These are phyloP conservation scores for Farysia itapuensis DNA, from an alignment of 1,284 basidiomycete species.

Conservation along the genomic window DNA sequence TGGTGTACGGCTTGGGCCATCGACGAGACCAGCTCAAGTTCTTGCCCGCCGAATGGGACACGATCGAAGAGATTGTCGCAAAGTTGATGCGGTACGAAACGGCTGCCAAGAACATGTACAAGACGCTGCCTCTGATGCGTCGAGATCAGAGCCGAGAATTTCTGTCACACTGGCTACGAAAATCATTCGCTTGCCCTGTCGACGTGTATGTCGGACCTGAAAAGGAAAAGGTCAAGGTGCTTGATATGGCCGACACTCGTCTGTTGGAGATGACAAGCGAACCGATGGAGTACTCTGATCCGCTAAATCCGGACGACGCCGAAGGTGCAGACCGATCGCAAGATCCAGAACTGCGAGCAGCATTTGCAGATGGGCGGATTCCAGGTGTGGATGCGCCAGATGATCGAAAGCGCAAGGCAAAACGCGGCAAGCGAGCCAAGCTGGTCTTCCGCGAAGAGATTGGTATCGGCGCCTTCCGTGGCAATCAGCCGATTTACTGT, in stretches of 20 bases:
- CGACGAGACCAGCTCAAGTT: slow-evolving; percentile 34
- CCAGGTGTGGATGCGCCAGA: slow-evolving; percentile 11
- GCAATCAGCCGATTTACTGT: slow-evolving; percentile 50
- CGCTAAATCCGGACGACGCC: too few relatives aligned
- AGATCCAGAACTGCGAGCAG: background rate
- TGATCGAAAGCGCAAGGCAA: slow-evolving; percentile 36
- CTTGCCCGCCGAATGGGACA: slow-evolving; percentile 36
- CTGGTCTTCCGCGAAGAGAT: slow-evolving; percentile 56
- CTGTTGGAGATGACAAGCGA: slow-evolving; percentile 9
- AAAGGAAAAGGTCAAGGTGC: slow-evolving; percentile 36
- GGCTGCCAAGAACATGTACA: slow-evolving; percentile 39
- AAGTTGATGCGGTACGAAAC: slow-evolving; percentile 34
- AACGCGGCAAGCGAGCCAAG: slow-evolving; percentile 56
- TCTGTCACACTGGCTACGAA: slow-evolving; percentile 35
- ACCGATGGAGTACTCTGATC: slow-evolving; percentile 1
- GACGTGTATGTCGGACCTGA: slow-evolving; percentile 41
- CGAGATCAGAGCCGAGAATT: slow-evolving; percentile 23
- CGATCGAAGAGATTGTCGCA: slow-evolving; percentile 34
- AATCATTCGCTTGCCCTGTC: slow-evolving; percentile 40
- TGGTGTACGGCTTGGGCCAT: slow-evolving; percentile 32
- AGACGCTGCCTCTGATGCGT: slow-evolving; percentile 40
- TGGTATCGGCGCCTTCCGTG: slow-evolving; percentile 26
- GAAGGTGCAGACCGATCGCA: slow-evolving; percentile 9
- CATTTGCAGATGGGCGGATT: slow-evolving; percentile 6
- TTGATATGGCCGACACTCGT: slow-evolving; percentile 23